Base-by-base conservation (phyloP, 1,284 basidiomycete genomes). In the Ganoderma meredithae region DNA sequence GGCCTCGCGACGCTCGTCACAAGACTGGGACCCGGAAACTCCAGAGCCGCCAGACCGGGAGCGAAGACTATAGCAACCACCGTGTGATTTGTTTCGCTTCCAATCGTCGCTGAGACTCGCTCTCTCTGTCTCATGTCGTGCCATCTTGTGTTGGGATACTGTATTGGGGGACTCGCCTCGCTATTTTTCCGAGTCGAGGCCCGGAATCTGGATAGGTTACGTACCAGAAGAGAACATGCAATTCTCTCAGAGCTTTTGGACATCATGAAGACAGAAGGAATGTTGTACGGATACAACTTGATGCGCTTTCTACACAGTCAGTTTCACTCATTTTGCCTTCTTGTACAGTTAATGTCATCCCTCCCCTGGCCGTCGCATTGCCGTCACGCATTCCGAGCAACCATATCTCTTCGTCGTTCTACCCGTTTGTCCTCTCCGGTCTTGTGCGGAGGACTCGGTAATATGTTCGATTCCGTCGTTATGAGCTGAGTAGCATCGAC, bases 1-100 rank as follows among this genome's bases (percentile, higher is more conserved):
- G 33, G 39, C 40, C 15, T 40, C 60, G n/a, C 60, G 53, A 62
- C 66, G 27, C 19, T 52, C 25, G 22, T 52, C 63, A 47, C 58
- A 31, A 4, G 47, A 31, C 6, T 63, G 70, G 65, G 56, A 65
- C 33, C 70, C 64, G 53, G 68, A 68, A 59, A 60, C 68, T 43
- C 68, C 64, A 22, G 68, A 69, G 43, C 70, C 70, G 27, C 70
- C 66, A 55, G 66, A 68, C 25, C 55, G 64, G 25, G 41, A 27
- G 17, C 25, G 55, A 39, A 33, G n/a, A 36, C 43, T 49, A 27
- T 59, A 47, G 63, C 3, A 22, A 13, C 12, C 39, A 9, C 19
- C n/a, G 10, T 43, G 39, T 49, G 43, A 4, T 47, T 47, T 47
- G 2, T 19, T 43, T 60, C 40, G 58, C 39, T 12, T 40, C n/a